Conservation (phyloP, 768 basidiomycete genomes). For the Strobilomyces echinocephalus region DNA sequence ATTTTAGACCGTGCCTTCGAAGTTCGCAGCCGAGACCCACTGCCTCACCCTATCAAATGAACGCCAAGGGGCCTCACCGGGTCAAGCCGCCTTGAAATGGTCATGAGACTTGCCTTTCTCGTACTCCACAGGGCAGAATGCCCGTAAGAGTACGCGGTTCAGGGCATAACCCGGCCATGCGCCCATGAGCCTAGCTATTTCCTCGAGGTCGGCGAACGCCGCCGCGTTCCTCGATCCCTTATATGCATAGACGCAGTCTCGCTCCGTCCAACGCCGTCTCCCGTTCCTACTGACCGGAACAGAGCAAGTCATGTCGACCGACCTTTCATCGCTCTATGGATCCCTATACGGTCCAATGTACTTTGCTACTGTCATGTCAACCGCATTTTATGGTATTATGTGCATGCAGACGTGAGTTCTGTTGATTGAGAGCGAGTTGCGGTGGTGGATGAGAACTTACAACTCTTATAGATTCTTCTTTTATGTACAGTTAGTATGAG, state of each 20-base stretch:
- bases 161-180: too few relatives aligned
- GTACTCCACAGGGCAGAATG: too few relatives aligned
- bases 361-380: neutral
- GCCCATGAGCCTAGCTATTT: too few relatives aligned
- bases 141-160: too few relatives aligned
- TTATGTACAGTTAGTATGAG: neutral
- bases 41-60: too few relatives aligned
- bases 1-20: too few relatives aligned
- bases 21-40: too few relatives aligned
- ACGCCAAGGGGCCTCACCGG: too few relatives aligned
- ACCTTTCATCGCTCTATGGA: neutral
- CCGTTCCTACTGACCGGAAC: neutral
- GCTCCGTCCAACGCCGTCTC: neutral
- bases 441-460: neutral
- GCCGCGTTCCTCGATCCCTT: neutral
- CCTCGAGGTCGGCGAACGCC: too few relatives aligned
- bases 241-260: neutral
- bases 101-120: too few relatives aligned
- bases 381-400: neutral
- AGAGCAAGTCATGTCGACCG: neutral
- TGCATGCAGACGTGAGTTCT: slow-evolving; percentile 10
- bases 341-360: neutral
- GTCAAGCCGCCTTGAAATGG: too few relatives aligned
- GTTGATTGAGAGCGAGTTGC: neutral
- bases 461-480: neutral